These are phyloP conservation scores for Rhynchosporium graminicola DNA, from an alignment of 2,329 filamentous ascomycete genomes.

Conservation along the genomic window DNA sequence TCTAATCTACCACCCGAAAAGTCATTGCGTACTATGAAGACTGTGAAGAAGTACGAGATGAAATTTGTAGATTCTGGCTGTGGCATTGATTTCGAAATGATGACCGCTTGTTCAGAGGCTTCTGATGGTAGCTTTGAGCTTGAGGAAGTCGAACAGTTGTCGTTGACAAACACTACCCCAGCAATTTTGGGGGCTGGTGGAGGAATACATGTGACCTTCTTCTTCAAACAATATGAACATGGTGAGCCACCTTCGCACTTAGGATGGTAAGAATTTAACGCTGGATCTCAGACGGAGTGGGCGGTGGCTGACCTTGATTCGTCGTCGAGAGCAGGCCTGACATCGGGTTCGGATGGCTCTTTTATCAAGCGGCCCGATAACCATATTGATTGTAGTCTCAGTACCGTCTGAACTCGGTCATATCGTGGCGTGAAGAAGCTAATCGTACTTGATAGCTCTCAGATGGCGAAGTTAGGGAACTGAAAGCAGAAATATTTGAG, in stretches of 20 bases:
- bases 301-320: constrained; percentile 26
- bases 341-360: constrained; percentile 25
- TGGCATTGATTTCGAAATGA: background rate
- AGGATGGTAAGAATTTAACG: constrained; percentile 17
- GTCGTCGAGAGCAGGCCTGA: constrained; percentile 26
- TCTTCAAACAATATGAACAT: constrained; percentile 30
- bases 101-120: background rate
- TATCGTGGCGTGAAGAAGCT: background rate
- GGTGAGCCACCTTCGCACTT: constrained; percentile 31
- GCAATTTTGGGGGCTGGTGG: background rate
- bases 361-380: constrained; percentile 28
- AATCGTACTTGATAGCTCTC: background rate
- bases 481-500: constrained; percentile 12
- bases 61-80: constrained; percentile 13
- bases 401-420: background rate
- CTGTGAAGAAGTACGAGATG: constrained; percentile 26
- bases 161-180: constrained; percentile 20
- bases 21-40: constrained; percentile 28
- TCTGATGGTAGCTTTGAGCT: background rate
- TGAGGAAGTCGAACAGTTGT: background rate
- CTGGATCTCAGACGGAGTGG: background rate
- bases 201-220: constrained; percentile 24
- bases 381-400: constrained; percentile 9
- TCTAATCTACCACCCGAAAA: constrained; percentile 23
- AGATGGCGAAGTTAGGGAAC: background rate